Evolutionary conservation across 768 basidiomycete species (phyloP).

Genomic region (Leccinum boreale): DNA sequence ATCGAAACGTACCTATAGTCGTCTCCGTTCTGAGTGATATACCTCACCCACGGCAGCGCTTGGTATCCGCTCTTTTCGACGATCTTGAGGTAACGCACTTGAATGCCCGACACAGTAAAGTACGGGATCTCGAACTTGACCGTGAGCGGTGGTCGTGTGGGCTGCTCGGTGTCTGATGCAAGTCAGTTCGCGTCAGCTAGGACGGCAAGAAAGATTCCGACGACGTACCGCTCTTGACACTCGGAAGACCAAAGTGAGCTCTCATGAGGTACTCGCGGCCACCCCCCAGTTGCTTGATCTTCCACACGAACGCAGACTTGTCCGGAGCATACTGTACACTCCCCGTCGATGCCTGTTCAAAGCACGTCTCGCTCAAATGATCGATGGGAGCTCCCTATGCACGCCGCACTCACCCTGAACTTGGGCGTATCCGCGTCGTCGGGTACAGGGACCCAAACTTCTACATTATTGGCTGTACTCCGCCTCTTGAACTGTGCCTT

Average conservation of each 20-base stretch:
- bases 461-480: conserved; percentile 97
- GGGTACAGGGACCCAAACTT: conserved; percentile 98
- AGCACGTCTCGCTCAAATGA: not conserved
- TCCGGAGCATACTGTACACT: conserved; percentile 97
- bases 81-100: conserved; percentile 97
- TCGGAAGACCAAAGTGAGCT: conserved; percentile 95
- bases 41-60: conserved; percentile 93
- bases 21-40: conserved; percentile 89
- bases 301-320: conserved; percentile 98
- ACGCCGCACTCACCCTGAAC: conserved; percentile 62
- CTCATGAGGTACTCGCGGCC: conserved; percentile 97
- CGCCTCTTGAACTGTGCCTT: conserved; percentile 97
- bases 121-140: conserved; percentile 99
- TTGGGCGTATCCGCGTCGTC: conserved; percentile 98
- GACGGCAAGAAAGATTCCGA: not conserved
- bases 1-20: conserved; percentile 68
- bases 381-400: not conserved
- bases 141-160: conserved; percentile 87
- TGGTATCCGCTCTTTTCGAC: conserved; percentile 99
- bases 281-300: conserved; percentile 96
- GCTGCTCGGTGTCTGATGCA: conserved; percentile 53
- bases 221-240: conserved; percentile 80
- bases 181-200: not conserved
- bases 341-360: conserved; percentile 81
- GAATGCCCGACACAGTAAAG: conserved; percentile 96